A percentile compares a stretch with the other conserved stretches of the same genome.
Evolutionary conservation across 441 rosid genomes (phyloP).

Genomic region (Rhodomyrtus psidioides): DNA sequence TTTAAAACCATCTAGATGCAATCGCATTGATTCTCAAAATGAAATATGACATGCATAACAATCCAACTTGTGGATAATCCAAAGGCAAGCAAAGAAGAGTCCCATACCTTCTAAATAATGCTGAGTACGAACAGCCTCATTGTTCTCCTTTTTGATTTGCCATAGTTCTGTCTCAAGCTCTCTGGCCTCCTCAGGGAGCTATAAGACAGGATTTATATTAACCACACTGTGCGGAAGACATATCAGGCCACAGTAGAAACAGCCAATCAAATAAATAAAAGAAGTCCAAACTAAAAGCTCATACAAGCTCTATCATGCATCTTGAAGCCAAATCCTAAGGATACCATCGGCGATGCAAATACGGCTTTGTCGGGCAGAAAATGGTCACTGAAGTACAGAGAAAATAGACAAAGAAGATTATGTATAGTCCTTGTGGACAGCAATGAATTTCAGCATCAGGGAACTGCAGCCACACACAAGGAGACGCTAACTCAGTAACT

Average conservation of each 20-base stretch:
- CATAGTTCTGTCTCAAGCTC: constrained; percentile 76
- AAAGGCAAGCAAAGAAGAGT: not conserved
- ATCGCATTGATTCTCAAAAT: not conserved
- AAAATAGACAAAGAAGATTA: not conserved
- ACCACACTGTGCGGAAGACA: not conserved
- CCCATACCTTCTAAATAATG: constrained; percentile 82
- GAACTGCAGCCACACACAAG: not conserved
- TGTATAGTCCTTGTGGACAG: not conserved
- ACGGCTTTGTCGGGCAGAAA: constrained; percentile 96
- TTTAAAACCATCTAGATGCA: not conserved
- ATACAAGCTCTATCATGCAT: constrained; percentile 53
- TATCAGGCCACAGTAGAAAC: not conserved
- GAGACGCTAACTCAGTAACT: not conserved
- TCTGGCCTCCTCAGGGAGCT: constrained; percentile 97
- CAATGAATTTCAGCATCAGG: not conserved
- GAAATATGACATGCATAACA: not conserved
- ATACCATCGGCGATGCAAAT: constrained; percentile 93
- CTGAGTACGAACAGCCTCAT: constrained; percentile 85
- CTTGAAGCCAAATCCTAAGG: constrained; percentile 84
- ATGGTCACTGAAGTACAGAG: constrained; percentile 53
- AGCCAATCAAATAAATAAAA: not conserved
- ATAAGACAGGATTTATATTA: not conserved
- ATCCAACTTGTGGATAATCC: not conserved
- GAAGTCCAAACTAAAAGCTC: not conserved
- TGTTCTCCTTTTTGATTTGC: constrained; percentile 85